phyloP scores from a whole-genome alignment of 352 stramenopile species.

The Pythium utonaiense region DNA sequence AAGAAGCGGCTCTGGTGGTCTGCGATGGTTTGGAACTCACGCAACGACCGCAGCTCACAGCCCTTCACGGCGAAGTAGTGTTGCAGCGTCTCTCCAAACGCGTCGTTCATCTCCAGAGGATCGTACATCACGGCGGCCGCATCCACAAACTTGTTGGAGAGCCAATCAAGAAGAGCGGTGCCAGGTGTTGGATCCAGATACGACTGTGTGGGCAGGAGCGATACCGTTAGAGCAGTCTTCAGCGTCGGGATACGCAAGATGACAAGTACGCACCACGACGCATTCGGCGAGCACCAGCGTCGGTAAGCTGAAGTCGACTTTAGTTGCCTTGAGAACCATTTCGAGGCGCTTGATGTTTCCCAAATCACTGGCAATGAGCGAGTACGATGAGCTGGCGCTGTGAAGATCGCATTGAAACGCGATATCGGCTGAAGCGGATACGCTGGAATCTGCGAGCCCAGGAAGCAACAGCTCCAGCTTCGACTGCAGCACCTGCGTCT shows the following conservation, averaged over 20 bases:
- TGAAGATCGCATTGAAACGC: constrained; percentile 8
- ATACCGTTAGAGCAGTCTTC: not conserved
- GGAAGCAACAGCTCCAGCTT: constrained; percentile 7
- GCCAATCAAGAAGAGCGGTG: constrained; percentile 43
- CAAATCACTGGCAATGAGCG: constrained; percentile 51
- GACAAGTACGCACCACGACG: constrained; percentile 51
- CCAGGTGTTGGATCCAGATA: constrained; percentile 55
- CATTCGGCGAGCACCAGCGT: constrained; percentile 70
- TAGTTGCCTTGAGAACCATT: constrained; percentile 20
- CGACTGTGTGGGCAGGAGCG: constrained; percentile 40
- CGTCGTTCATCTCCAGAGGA: constrained; percentile 38
- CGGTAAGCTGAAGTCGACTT: constrained; percentile 34
- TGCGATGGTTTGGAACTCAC: constrained; percentile 30
- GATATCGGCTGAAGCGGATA: not conserved
- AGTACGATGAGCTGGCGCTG: constrained; percentile 29
- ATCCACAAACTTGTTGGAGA: constrained; percentile 33
- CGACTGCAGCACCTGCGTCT: constrained; percentile 39
- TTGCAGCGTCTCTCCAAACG: constrained; percentile 51
- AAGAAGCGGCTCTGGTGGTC: constrained; percentile 43
- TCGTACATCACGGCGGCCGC: constrained; percentile 61
- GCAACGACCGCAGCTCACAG: constrained; percentile 50
- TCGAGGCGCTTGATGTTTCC: constrained; percentile 41
- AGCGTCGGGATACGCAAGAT: not conserved
- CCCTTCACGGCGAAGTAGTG: constrained; percentile 69
- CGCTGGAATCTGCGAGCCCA: not conserved